phyloP scores from a whole-genome alignment of 2,329 filamentous ascomycete genomes.

The Dryadomyces sulphureus region DNA sequence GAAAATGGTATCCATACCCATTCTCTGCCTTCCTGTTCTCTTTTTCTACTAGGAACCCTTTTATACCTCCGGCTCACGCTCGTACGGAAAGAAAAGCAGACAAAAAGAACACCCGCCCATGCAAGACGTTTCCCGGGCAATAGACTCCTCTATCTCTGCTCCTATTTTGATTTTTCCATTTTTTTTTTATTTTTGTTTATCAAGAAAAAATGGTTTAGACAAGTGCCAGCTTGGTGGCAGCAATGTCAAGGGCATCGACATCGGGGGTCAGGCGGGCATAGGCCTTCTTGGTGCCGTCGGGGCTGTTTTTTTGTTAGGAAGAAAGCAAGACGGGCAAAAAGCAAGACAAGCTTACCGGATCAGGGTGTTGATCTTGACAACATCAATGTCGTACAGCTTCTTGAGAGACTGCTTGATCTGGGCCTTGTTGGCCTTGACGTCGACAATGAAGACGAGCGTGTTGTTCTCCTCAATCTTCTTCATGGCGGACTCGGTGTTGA shows the following conservation, averaged over 20 bases:
- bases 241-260: slow-evolving; percentile 97
- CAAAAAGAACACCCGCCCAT: neutral
- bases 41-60: neutral
- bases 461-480: slow-evolving; percentile 99
- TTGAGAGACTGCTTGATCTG: slow-evolving; percentile 97
- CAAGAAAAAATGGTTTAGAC: slow-evolving; percentile 48
- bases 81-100: neutral
- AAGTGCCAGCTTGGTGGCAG: slow-evolving; percentile 95
- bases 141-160: neutral
- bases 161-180: neutral
- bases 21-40: neutral
- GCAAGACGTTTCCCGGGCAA: neutral
- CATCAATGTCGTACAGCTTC: slow-evolving; percentile 98
- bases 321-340: neutral
- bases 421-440: slow-evolving; percentile 97
- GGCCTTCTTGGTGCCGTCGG: slow-evolving; percentile 97
- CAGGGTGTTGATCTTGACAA: slow-evolving; percentile 98
- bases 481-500: slow-evolving; percentile 99
- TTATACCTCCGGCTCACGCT: neutral
- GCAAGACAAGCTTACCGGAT: slow-evolving; percentile 55
- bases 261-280: slow-evolving; percentile 91
- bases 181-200: slow-evolving; percentile 1
- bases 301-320: slow-evolving; percentile 33
- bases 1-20: neutral
- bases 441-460: slow-evolving; percentile 95